Base-by-base conservation (phyloP, 257 asterid species). In the Ajuga chamaepitys region DNA sequence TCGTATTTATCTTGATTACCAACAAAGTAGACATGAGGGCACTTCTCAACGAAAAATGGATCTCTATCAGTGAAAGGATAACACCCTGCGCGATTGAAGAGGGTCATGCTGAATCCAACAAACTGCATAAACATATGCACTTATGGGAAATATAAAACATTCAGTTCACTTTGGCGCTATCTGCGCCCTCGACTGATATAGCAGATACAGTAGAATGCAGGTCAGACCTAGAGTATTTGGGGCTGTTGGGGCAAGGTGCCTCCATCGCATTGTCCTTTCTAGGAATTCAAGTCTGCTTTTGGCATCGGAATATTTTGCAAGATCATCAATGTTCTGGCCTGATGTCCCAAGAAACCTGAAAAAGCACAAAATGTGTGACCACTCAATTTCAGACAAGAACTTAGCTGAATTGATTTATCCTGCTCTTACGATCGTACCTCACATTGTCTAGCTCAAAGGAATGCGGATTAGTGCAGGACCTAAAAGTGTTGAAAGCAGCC, bases 191-290 rank as follows among this genome's bases (percentile, higher is more conserved):
- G n/a, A n/a, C 22, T 9, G 7, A 76, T 4, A 20, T 5, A 12
- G 58, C 20, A 62, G 52, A 67, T 12, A 59, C 25, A 58, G 44
- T 37, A 77, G 10, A 64, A 24, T 45, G 50, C 66, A 46, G 68
- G 70, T 21, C 44, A 58, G 68, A 90, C 99, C 99, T 73, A 94
- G 95, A 66, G 99, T 94, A 67, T 86, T 94, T 44, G 97, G 97
- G 42, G 97, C 89, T 7, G 99, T 86, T 59, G 99, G 99, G 73
- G 97, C 97, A 37, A 94, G 58, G 81, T 90, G 99, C 71, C 99
- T 85, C 97, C 99, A 94, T 84, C 85, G 82, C 83, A 94, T 65
- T 41, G 96, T 90, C 84, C 99, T 84, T 78, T 90, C 99, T 85
- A 94, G 58, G 70, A 86, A 90, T 57, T 73, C 96, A 62, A 88